Evolutionary conservation across 108 stramenopile species (phyloP), one percentile per base, ranked within the genome.

Genomic region (Poteriospumella lacustris): DNA sequence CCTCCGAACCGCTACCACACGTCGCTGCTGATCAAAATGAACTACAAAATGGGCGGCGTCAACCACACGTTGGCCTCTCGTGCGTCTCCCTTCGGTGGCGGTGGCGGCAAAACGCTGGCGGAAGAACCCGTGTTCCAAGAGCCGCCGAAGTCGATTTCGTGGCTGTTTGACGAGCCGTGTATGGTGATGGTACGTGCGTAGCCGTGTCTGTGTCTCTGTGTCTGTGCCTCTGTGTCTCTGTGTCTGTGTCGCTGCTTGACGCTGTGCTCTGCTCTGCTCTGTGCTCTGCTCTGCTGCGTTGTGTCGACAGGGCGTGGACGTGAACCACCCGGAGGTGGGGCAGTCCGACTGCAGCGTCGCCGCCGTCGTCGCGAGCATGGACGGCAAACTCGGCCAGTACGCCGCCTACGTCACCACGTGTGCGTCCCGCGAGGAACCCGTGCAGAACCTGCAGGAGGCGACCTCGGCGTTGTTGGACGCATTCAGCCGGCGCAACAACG

Each of bases 291-390:
- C n/a, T n/a, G n/a, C n/a, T n/a, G n/a, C n/a, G n/a, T n/a, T n/a
- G n/a, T n/a, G n/a, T n/a, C n/a, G n/a, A n/a, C n/a, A n/a, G n/a
- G 70, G 70, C 31, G 42, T 73, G 15, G 70, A 73, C 36, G 70
- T 73, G 31, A 33, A n/a, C 31, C 70, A 73, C 36, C n/a, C 70
- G 26, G 44, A 52, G 31, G 26, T 42, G 31, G 70, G 70, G 31
- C 9, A 3, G 26, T 24, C 26, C 31, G 41, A 5, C 9, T 28
- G 3, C 15, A 29, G n/a, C 31, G 36, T 73, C 31, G 70, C 70
- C 5, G 70, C 70, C 33, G 70, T 73, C 3, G 70, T 73, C 3
- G 70, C 31, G 31, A 33, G 31, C 70, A 52, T 73, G 43, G 47
- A 73, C 24, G 70, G 70, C 36, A 3, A 42, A 12, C 31, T 34